Evolutionary conservation across 176 grass and related monocot genomes (phyloP), one percentile per base, ranked within the genome.

Genomic region (Zoysia japonica): DNA sequence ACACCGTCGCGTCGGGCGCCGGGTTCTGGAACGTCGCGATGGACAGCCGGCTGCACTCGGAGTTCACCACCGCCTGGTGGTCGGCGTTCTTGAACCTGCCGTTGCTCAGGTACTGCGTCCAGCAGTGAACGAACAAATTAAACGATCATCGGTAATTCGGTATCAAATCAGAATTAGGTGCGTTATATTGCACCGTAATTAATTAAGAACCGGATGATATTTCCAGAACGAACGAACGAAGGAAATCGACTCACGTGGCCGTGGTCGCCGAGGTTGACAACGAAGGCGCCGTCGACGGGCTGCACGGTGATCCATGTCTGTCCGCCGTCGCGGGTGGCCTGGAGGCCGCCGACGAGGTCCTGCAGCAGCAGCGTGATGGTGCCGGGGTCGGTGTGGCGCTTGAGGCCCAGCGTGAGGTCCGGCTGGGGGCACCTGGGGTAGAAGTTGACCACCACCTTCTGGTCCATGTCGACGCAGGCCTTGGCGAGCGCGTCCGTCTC

Each of bases 211-310:
- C 28, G 28, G 28, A 28, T 28, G 28, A 28, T 28, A 28, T 28
- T 28, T 28, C 28, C 28, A 45, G 44, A 45, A 20, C 15, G 1
- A 67, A 15, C 64, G 13, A 36, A 51, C 10, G 10, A 28, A 1
- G 51, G 28, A 28, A 28, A 0, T 28, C 28, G 0, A 46, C 14
- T 84, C 16, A 97, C 91, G 62, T 98, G 92, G 17, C 92, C 90
- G 61, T 98, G 90, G 78, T 98, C 95, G 9, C 95, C 95, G 61
- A 98, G 91, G 90, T 98, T 98, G 73, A 98, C 92, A 37, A 98
- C 95, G 43, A 98, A 92, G 3, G 96, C 81, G 10, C 90, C 92
- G 11, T 80, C 35, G 13, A 98, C 17, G 7, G 92, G 96, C 70
- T 93, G 84, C 7, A 94, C 96, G 1, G 96, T 98, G 78, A 98